Evolutionary conservation across 306 rosid genomes (phyloP), one percentile per base, ranked within the genome.

Genomic region (Nissolia schottii): DNA sequence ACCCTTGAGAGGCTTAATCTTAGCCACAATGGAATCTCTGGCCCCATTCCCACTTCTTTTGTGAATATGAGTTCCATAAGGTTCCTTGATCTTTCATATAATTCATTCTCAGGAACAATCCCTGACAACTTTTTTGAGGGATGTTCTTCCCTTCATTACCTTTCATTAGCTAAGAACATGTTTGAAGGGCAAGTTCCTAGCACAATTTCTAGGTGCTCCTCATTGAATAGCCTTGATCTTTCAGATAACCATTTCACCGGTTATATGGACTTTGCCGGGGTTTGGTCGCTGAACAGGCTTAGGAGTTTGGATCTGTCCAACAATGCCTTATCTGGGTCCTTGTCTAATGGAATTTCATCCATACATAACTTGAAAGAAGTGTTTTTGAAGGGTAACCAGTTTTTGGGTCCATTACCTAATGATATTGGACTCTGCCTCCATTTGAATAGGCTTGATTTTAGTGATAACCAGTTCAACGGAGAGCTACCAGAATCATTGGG

Each of bases 351-450:
- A 4, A 78, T 94, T 49, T 91, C 98, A 58, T 67, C 80, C 27
- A 54, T 89, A 15, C 96, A 86, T 82, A 73, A 83, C 84, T 74
- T 94, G 77, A 94, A 89, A 77, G 91, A 76, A 81, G 41, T 94
- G 13, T 37, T 58, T 8, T 20, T 94, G 3, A 77, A 78, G 48
- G 77, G 73, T 15, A 94, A 94, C 54, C 86, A 83, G 58, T 91
- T 94, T 59, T 85, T 96, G 50, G 98, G 94, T 18, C 3, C 85
- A 34, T 31, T 94, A 15, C 94, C 97, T 9, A 13, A 64, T 45
- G 97, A 91, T 84, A 74, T 87, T 63, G 97, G 98, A 57, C 64
- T 86, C 0, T 89, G 97, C 79, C 24, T 74, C 25, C 97, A 91
- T 81, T 79, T 94, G 62, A 66, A 6, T 22, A 77, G 49, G 77